These are phyloP conservation scores for Comarum palustre DNA, from an alignment of 306 rosid genomes.

Conservation along the genomic window DNA sequence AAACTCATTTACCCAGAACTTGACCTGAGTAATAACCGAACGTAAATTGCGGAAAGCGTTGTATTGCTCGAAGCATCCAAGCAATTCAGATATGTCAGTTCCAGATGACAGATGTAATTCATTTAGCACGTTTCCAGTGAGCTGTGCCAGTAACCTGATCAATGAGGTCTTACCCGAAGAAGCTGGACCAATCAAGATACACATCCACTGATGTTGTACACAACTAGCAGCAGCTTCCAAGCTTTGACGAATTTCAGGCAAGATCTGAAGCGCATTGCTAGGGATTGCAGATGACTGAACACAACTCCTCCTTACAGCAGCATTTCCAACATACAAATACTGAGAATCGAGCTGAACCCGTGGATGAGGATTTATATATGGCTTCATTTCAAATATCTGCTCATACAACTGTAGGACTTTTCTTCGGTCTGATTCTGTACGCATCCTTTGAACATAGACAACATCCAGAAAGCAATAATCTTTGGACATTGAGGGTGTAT, in stretches of 20 bases:
- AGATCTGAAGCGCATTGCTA: constrained; percentile 44
- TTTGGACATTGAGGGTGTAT: constrained; percentile 40
- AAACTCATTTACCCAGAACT: constrained; percentile 54
- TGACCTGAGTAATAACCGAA: constrained; percentile 50
- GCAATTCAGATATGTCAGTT: constrained; percentile 87
- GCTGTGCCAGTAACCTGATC: constrained; percentile 75
- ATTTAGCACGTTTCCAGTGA: constrained; percentile 76
- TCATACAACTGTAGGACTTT: constrained; percentile 63
- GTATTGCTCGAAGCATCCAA: constrained; percentile 94
- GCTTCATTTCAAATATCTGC: constrained; percentile 54
- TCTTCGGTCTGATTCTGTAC: constrained; percentile 70
- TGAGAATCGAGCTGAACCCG: constrained; percentile 51
- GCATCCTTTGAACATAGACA: constrained; percentile 89
- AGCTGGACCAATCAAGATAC: constrained; percentile 80
- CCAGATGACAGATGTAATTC: constrained; percentile 88
- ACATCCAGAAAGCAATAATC: constrained; percentile 66
- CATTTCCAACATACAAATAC: constrained; percentile 59
- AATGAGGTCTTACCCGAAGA: constrained; percentile 86
- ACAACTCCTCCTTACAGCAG: constrained; percentile 51
- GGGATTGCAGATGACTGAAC: constrained; percentile 36
- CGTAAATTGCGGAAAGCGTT: constrained; percentile 62
- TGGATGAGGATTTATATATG: constrained; percentile 71
- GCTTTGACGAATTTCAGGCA: constrained; percentile 70
- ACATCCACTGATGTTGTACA: constrained; percentile 79
- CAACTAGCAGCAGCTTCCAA: constrained; percentile 87